These are phyloP conservation scores for Leccinum truebloodii DNA, from an alignment of 768 basidiomycete genomes.

Conservation along the genomic window DNA sequence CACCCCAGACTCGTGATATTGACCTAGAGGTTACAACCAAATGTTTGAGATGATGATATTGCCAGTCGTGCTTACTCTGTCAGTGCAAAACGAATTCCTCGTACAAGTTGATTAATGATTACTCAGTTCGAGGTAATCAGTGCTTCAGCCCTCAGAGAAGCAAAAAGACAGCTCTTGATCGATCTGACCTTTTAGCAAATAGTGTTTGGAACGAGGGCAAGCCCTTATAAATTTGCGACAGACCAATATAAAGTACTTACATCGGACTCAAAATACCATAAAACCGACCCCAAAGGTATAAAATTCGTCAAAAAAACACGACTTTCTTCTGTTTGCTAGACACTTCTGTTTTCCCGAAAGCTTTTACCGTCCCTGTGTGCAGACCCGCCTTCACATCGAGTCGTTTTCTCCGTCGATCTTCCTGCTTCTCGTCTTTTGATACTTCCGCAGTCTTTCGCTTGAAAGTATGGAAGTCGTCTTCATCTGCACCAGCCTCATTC, in stretches of 20 bases:
- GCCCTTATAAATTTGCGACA: background rate
- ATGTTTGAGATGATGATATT: too few relatives aligned
- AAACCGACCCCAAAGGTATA: too few relatives aligned
- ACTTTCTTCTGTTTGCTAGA: slow-evolving; percentile 43
- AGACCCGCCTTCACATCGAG: slow-evolving; percentile 46
- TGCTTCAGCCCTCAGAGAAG: background rate
- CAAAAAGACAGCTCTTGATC: background rate
- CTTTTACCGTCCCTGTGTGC: slow-evolving; percentile 35
- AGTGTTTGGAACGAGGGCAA: background rate
- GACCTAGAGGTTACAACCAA: too few relatives aligned
- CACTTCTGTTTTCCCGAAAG: slow-evolving; percentile 13
- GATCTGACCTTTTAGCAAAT: background rate
- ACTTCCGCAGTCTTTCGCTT: slow-evolving; percentile 64
- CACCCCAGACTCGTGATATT: too few relatives aligned
- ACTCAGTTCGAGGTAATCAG: background rate
- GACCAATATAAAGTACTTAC: background rate
- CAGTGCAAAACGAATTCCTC: background rate
- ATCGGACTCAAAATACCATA: background rate
- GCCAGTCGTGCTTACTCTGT: background rate
- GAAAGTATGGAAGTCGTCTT: slow-evolving; percentile 90
- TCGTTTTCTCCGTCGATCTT: slow-evolving; percentile 42
- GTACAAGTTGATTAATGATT: background rate
- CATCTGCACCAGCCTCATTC: slow-evolving; percentile 75
- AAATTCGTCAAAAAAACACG: slow-evolving; percentile 43
- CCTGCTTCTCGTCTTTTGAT: slow-evolving; percentile 56